These are phyloP conservation scores for Candida suzukii DNA, from an alignment of 805 yeast genomes.

Conservation along the genomic window DNA sequence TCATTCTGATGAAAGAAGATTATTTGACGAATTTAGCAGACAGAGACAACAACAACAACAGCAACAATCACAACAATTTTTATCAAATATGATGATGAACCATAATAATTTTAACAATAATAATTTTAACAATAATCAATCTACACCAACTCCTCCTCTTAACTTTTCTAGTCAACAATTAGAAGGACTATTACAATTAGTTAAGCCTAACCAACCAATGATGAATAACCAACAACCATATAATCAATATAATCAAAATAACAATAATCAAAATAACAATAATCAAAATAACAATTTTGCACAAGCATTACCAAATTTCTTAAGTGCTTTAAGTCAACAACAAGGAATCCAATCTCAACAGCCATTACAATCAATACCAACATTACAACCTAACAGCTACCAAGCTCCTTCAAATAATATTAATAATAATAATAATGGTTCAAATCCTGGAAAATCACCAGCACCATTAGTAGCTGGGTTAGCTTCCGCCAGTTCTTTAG, in stretches of 20 bases:
- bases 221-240: conserved; percentile 12
- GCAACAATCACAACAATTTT: conserved; percentile 3
- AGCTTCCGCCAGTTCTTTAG: conserved; percentile 1
- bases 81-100: too few species aligned
- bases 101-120: too few species aligned
- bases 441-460: conserved; percentile 3
- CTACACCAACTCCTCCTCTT: conserved; percentile 14
- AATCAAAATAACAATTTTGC: conserved; percentile 9
- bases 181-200: conserved; percentile 13
- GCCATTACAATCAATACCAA: neutral
- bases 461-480: conserved; percentile 3
- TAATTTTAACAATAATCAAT: conserved; percentile 1
- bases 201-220: conserved; percentile 1
- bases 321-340: conserved; percentile 13
- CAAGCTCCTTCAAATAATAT: neutral
- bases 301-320: conserved; percentile 17
- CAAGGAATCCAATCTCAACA: conserved; percentile 5
- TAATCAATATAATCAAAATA: conserved; percentile 5
- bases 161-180: conserved; percentile 29
- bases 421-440: conserved; percentile 1
- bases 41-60: conserved; percentile 22
- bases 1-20: conserved; percentile 25
- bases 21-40: conserved; percentile 17
- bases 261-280: conserved; percentile 13
- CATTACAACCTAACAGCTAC: conserved; percentile 4